Base-by-base conservation (phyloP, 2,329 filamentous ascomycete species). In the Tympanopsis confertula region DNA sequence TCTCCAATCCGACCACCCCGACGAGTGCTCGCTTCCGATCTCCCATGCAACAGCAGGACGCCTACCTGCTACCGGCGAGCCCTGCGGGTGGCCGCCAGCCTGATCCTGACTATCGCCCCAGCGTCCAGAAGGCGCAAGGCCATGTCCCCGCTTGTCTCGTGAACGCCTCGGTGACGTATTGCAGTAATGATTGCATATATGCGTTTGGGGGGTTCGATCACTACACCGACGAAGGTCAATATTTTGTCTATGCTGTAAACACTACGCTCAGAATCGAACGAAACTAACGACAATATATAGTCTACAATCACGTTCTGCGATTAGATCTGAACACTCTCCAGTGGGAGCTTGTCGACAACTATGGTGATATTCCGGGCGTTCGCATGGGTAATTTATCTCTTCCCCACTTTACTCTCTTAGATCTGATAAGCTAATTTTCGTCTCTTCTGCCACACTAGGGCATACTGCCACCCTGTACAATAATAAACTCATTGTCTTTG, bases 131-230 rank as follows among this genome's bases (percentile, higher is more conserved):
- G 50, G 85, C 82, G 12, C 66, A 83, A 36, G 83, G 83, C 35
- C 79, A 86, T 60, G 77, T 88, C 47, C 91, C 91, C 26, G 88
- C 91, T 24, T 96, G 89, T 54, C 71, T 98, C 36, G 89, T 98
- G 47, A 98, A 98, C 66, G 91, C 91, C 38, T 96, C 91, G 1
- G 89, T 96, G 42, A 98, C 91, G n/a, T 95, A 94, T 58, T 94
- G 91, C 52, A 88, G 88, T 42, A 91, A 94, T 62, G 91, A 96
- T 56, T 80, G 91, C 59, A 96, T 98, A 50, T 96, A 93, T 60
- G 91, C 89, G 10, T 98, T 98, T 66, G 91, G 91, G 32, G 91
- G 91, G 14, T 98, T 98, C 53, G 91, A 98, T 55, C 89, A 96
- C 59, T 96, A 94, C 55, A 98, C 91, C 1, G 91, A 98, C 57